These are phyloP conservation scores for Thermochaetoides thermophila DNA, from an alignment of 495 filamentous ascomycete genomes.

Conservation along the genomic window DNA sequence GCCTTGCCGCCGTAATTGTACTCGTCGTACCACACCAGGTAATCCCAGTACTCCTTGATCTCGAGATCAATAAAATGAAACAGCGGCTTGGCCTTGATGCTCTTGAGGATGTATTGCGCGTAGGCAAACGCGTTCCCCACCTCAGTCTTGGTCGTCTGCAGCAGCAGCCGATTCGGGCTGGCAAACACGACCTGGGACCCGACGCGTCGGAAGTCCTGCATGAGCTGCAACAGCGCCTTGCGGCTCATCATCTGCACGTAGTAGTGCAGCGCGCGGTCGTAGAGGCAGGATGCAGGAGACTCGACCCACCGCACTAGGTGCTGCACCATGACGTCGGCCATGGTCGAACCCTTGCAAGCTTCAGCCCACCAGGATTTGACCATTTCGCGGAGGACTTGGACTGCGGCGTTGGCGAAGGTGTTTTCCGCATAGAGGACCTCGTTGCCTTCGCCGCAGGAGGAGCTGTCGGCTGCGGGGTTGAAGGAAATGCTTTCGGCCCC, in stretches of 20 bases:
- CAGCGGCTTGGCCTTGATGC: constrained; percentile 81
- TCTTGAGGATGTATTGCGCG: constrained; percentile 91
- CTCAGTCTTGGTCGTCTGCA: constrained; percentile 93
- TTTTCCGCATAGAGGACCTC: constrained; percentile 76
- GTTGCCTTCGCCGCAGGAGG: constrained; percentile 27
- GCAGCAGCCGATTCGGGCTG: constrained; percentile 69
- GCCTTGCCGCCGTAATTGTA: constrained; percentile 97
- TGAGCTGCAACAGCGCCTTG: constrained; percentile 90
- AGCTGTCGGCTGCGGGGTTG: constrained; percentile 59
- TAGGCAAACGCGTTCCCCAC: constrained; percentile 96
- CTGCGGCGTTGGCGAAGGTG: constrained; percentile 81
- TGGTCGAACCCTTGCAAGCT: constrained; percentile 75
- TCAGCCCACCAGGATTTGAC: constrained; percentile 97
- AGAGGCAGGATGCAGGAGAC: constrained; percentile 79
- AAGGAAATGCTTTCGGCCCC: constrained; percentile 67
- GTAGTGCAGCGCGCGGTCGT: constrained; percentile 89
- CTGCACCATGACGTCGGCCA: constrained; percentile 97
- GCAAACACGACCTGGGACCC: constrained; percentile 90
- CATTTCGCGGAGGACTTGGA: constrained; percentile 88
- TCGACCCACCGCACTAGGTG: constrained; percentile 96
- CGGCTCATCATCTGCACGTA: constrained; percentile 97
- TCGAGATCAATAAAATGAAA: constrained; percentile 97
- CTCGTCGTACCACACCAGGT: constrained; percentile 98
- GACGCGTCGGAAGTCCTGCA: constrained; percentile 92
- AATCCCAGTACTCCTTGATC: constrained; percentile 99